phyloP scores from a whole-genome alignment of 768 basidiomycete species.

The Boletellus emodensis region DNA sequence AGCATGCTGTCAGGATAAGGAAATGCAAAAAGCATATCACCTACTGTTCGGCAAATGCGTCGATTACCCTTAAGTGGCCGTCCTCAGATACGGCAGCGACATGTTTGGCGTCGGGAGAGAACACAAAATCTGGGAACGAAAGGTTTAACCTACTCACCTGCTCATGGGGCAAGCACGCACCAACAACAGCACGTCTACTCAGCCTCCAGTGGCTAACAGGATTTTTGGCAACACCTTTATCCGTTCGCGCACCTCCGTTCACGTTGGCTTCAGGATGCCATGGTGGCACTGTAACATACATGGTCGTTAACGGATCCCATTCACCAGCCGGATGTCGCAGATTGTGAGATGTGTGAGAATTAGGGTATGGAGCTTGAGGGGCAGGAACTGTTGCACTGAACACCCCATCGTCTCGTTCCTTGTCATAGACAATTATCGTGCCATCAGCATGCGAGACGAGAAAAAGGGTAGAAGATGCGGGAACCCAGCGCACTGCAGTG shows the following conservation, averaged over 20 bases:
- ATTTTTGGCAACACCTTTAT: constrained; percentile 74
- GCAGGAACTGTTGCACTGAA: constrained; percentile 62
- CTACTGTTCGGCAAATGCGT: constrained; percentile 82
- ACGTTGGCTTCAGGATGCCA: constrained; percentile 63
- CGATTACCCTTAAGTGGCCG: constrained; percentile 86
- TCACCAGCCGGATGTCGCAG: constrained; percentile 35
- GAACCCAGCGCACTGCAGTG: constrained; percentile 90
- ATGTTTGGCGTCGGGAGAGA: constrained; percentile 89
- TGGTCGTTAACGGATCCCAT: constrained; percentile 76
- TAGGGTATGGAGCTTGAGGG: constrained; percentile 19
- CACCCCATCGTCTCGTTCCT: constrained; percentile 80
- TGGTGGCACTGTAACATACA: constrained; percentile 80
- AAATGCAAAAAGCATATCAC: constrained; percentile 20
- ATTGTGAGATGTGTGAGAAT: constrained; percentile 24
- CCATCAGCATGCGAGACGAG: constrained; percentile 87
- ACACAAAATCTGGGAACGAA: constrained; percentile 67
- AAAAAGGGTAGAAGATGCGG: constrained; percentile 73
- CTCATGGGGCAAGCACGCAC: constrained; percentile 37
- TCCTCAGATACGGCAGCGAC: constrained; percentile 92
- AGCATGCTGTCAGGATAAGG: constrained; percentile 1
- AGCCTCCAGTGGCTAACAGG: constrained; percentile 91
- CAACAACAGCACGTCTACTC: constrained; percentile 65
- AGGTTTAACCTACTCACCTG: constrained; percentile 1
- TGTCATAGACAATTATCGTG: constrained; percentile 85
- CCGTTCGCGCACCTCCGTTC: constrained; percentile 36